Base-by-base conservation (phyloP, 1,284 basidiomycete genomes). In the Cystobasidium sp. region DNA sequence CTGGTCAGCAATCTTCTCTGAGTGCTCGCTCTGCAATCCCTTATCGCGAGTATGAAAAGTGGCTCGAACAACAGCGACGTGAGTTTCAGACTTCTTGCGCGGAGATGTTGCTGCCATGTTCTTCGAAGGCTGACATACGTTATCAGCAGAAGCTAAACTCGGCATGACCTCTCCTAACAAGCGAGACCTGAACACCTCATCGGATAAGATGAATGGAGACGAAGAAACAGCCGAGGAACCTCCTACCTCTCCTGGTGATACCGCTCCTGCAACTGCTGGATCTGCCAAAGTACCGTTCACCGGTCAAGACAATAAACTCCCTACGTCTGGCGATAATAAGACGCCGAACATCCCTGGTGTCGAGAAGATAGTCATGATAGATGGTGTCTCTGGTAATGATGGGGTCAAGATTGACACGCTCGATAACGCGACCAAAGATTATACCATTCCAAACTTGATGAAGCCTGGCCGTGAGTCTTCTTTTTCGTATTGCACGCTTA, bases 1-100 rank as follows among this genome's bases (percentile, higher is more conserved):
- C 43, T 7, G 56, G 18, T 8, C 31, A 41, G n/a, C 18, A 59
- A n/a, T 31, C 56, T n/a, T 14, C 31, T 16, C 18, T 59, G 37
- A 31, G 39, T 59, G 56, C 37, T 20, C 56, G 56, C 16, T 31
- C 56, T 41, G 56, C 37, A n/a, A n/a, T n/a, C 1, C 18, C 56
- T 7, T 43, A 41, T 41, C 56, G 56, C 14, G 56, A 59, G 37
- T 59, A 43, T 59, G 37, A 43, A 14, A 59, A 59, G 37, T 59
- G 37, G 39, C 5, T 59, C 37, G 56, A 41, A 22, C 56, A 43
- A 1, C 39, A 59, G 56, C 16, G 20, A n/a, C 56, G 37, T 59
- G 12, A 43, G 39, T n/a, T 59, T 6, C n/a, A n/a, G n/a, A 12
- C 3, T 14, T 49, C 2, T 31, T 31, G 31, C 31, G 2, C 5